Conservation (phyloP, 2,329 filamentous ascomycete genomes). For the Metarhizium robertsii region DNA sequence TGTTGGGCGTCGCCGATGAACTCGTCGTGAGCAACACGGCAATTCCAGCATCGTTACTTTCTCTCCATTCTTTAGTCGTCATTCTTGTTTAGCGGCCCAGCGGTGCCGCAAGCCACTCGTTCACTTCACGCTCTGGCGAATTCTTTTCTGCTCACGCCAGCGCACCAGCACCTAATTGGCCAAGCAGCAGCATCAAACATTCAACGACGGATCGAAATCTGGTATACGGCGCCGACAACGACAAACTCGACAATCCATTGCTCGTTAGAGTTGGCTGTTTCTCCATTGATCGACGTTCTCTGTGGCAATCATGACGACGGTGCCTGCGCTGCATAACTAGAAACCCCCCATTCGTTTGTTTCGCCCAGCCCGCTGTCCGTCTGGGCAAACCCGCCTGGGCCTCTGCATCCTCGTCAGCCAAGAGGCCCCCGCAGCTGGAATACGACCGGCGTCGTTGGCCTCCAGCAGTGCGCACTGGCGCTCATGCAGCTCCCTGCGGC, state of each 20-base stretch:
- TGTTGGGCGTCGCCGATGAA: constrained; percentile 10
- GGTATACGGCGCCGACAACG: too few species aligned
- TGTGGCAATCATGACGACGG: constrained; percentile 4
- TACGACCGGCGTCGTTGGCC: constrained; percentile 12
- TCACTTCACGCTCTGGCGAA: background rate
- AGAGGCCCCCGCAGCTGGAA: constrained; percentile 7
- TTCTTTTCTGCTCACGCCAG: background rate
- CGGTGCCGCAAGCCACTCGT: constrained; percentile 3
- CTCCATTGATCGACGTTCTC: background rate
- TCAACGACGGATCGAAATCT: too few species aligned
- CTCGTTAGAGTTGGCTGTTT: too few species aligned
- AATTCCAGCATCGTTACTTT: background rate
- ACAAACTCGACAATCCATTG: too few species aligned
- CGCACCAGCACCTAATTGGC: background rate
- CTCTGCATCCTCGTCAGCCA: constrained; percentile 4
- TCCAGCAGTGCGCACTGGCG: background rate
- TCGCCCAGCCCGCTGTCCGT: background rate
- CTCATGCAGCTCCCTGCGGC: constrained; percentile 8
- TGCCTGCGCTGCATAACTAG: background rate
- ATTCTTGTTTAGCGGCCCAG: background rate
- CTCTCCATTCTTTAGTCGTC: constrained; percentile 2
- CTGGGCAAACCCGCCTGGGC: constrained; percentile 1
- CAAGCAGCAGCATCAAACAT: too few species aligned
- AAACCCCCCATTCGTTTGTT: background rate
- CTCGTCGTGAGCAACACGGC: background rate